phyloP scores from a whole-genome alignment of 495 filamentous ascomycete genomes.

The Aspergillus indologenus region DNA sequence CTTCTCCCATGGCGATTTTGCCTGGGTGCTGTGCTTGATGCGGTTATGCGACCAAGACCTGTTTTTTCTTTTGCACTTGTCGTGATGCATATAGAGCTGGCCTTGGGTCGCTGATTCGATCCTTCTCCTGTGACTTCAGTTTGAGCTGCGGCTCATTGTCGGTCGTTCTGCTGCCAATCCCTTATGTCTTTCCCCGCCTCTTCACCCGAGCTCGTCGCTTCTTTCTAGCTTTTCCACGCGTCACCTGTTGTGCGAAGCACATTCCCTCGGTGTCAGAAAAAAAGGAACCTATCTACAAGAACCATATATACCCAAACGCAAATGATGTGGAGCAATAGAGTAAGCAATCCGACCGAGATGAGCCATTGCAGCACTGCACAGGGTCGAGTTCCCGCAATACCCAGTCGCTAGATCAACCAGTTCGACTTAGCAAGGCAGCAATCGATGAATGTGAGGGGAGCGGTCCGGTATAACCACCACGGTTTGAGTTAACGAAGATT shows the following conservation, averaged over 20 bases:
- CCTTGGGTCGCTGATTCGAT: neutral
- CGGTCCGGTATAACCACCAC: neutral
- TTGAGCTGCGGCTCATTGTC: neutral
- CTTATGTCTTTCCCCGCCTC: neutral
- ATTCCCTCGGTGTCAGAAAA: conserved; percentile 8
- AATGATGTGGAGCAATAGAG: neutral
- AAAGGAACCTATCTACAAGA: conserved; percentile 18
- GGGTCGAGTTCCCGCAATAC: neutral
- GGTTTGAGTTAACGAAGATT: neutral
- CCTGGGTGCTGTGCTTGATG: neutral
- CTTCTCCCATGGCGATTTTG: neutral
- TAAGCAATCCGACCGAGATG: neutral
- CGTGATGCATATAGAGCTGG: neutral
- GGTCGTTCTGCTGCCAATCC: neutral
- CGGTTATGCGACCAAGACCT: neutral
- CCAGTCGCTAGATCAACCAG: neutral
- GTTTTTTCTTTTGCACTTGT: neutral
- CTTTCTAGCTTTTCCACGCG: neutral
- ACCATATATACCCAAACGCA: conserved; percentile 12
- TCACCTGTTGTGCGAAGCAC: conserved; percentile 3
- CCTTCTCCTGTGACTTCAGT: neutral
- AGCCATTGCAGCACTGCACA: neutral
- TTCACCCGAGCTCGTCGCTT: conserved; percentile 3
- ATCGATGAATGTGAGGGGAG: neutral
- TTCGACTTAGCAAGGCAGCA: neutral